Base-by-base conservation (phyloP, 1,139 yeast species). In the Candida tropicalis region DNA sequence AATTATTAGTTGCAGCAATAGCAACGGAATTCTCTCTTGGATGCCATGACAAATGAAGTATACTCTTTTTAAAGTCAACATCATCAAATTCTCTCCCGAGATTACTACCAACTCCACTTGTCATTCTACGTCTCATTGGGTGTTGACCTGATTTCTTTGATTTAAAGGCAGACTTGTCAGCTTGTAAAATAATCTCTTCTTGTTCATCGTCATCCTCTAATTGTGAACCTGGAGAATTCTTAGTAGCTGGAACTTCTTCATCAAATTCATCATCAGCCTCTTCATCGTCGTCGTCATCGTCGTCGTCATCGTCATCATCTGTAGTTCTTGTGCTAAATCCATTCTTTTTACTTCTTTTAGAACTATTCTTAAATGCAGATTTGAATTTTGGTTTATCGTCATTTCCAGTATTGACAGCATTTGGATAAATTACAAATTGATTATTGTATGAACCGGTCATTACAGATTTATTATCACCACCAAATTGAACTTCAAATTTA, bases 381-480 rank as follows among this genome's bases (percentile, higher is more conserved):
- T 48, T 48, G 27, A 44, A 45, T 11, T 41, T 35, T 17, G 54
- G 51, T 28, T 46, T 51, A 12, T 25, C 27, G 18, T 42, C 43
- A 15, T 41, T 44, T 35, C 43, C 43, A 12, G 44, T 37, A 17
- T 37, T 35, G 42, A 83, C 78, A 13, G 80, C 86, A 64, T 91
- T 82, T 44, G 98, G 98, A 68, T 90, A 93, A 56, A 95, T 88
- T 96, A 90, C 89, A 64, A 95, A 93, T 68, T 90, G 91, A 70
- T 93, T 93, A 67, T 91, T 90, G 74, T 95, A 95, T 39, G 97
- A 87, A 44, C 99, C 99, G 18, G 99, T 91, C 95, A 95, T 88
- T 49, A 93, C 84, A 45, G 91, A 82, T 63, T 84, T 83, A 59
- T 89, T 87, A 67, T 95, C 98, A 38, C 99, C 99, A 55, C 91